Base-by-base conservation (phyloP, 768 basidiomycete species). In the Phylloporus rhodoxanthus region DNA sequence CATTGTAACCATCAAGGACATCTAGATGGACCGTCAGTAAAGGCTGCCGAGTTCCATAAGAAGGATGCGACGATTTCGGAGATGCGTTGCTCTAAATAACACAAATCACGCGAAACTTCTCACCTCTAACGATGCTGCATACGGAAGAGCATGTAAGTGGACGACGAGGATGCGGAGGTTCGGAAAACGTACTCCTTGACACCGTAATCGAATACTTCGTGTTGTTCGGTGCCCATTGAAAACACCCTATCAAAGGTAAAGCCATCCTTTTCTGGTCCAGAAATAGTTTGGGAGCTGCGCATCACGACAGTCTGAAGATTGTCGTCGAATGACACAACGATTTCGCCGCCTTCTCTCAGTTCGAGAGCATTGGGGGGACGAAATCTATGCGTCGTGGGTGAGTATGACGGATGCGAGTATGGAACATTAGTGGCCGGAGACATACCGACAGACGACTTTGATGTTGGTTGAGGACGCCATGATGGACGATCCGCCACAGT, bases 381-480 rank as follows among this genome's bases (percentile, higher is more conserved):
- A 72, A 98, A 99, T 50, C 95, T 94, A 62, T 20, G 41, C 29
- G 19, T 30, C 20, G 25, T 33, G 14, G 1, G 20, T 62, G 33
- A 51, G 49, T 20, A 41, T 14, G 53, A 53, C 28, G 48, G 8
- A 29, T 29, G 8, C 8, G 29, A 17, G 15, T 21, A 36, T 32
- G n/a, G 19, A 41, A 28, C 15, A n/a, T 26, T 32, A 42, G 50
- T 45, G 52, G 42, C 33, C n/a, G 52, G 37, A 39, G 44, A 72
- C 91, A 59, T 60, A 94, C 95, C 95, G 91, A 79, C 95, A 98
- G 57, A 99, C 91, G 65, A 99, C 96, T 77, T 98, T 95, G 79
- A 95, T 93, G 68, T 94, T 94, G 58, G 84, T 92, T 54, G 75
- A 74, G 58, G 84, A 79, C 65, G 84, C 84, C 72, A 85, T 81